Base-by-base conservation (phyloP, 176 grass and related monocot genomes). In the Zea luxurians region DNA sequence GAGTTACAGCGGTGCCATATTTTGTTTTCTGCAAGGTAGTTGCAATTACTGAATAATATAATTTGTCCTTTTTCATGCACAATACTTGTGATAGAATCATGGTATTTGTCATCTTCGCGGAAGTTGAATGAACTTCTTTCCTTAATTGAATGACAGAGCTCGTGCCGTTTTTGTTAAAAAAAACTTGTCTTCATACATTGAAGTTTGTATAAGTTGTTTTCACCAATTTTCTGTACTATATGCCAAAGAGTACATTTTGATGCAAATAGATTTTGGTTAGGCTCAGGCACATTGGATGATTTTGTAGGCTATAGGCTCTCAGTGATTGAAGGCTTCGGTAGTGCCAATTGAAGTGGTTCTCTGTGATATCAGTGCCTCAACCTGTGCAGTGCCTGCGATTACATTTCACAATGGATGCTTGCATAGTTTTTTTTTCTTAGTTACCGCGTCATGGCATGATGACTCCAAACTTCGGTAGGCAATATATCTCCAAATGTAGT, bases 11-110 rank as follows among this genome's bases (percentile, higher is more conserved):
- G 12, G 96, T 99, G 52, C 96, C 96, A 52, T 95, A 89, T 84
- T 95, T 99, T 89, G 87, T 88, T 68, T 92, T 99, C 82, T 94
- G 77, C 78, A 99, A 99, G 96, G 96, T 98, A 88, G 74, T 70
- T 55, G 7, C 37, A 81, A 46, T 62, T 66, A 1, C 42, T 3
- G 3, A 13, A 12, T 13, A 40, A 64, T 70, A 38, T 10, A 47
- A 4, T 64, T 81, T 0, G 13, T 61, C 61, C 37, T 13, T 5
- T 77, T 50, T 42, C 41, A 16, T 20, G 12, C 17, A 20, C 41
- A n/a, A 1, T 5, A 48, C 35, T 71, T 18, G 4, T 80, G 55
- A 41, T 87, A 61, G 64, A 59, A 47, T 58, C 13, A 67, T 53
- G 48, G 8, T 68, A 48, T 11, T 40, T 64, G 18, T 76, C 54